Percentiles rank a stretch among this genome's conserved stretches.
Conservation (phyloP, 305 asterid species). For the Nicotiana rustica region DNA sequence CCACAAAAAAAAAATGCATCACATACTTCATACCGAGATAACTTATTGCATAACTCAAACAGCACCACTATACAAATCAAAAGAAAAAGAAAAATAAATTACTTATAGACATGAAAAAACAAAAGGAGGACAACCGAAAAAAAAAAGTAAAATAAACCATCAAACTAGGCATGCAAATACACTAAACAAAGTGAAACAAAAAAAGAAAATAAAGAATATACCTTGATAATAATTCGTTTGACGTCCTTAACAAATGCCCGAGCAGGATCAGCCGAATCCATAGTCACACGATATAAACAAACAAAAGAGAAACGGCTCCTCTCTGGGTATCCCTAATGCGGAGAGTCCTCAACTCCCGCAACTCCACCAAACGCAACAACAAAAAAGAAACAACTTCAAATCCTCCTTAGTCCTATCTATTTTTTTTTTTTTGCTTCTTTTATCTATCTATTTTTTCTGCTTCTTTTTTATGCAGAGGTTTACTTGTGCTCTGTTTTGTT, state of each 20-base stretch:
- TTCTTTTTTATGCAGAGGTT: not conserved
- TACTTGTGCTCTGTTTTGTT: not conserved
- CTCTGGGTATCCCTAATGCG: not conserved
- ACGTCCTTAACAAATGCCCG: slow-evolving; percentile 78
- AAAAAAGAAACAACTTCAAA: not conserved
- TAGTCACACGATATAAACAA: not conserved
- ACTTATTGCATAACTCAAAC: not conserved
- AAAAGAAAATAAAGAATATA: not conserved
- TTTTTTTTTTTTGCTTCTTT: not conserved
- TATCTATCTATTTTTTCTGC: slow-evolving; percentile 11
- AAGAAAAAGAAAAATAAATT: no score
- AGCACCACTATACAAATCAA: not conserved
- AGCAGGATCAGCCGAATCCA: slow-evolving; percentile 71
- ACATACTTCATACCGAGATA: not conserved
- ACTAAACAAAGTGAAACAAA: not conserved
- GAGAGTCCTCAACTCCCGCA: slow-evolving; percentile 9
- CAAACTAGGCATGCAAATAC: not conserved
- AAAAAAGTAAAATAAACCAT: no score
- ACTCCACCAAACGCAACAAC: not conserved
- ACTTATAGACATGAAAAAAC: no score
- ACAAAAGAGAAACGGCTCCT: not conserved
- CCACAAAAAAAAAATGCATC: not conserved
- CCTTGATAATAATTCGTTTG: slow-evolving; percentile 82
- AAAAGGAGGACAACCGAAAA: no score
- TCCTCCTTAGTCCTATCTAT: not conserved